Percentiles rank a stretch among this genome's conserved stretches.
Evolutionary conservation across 1,284 basidiomycete genomes (phyloP).

Genomic region (Ceratorhiza oryzae-sativae): DNA sequence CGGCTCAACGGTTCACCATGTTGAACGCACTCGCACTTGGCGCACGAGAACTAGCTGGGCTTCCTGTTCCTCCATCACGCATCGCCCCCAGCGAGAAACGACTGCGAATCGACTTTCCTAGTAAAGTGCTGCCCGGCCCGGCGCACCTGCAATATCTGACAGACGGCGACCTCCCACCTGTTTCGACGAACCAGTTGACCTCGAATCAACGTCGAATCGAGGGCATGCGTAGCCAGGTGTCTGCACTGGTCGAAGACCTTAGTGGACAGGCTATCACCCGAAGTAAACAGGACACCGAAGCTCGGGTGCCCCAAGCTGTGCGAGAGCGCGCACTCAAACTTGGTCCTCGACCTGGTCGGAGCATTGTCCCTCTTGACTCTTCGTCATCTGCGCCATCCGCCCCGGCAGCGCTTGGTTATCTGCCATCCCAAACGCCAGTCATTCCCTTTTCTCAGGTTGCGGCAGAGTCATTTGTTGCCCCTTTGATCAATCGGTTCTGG

Average conservation of each 20-base stretch:
- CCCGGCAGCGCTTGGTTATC: conserved; percentile 1
- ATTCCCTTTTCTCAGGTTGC: conserved; percentile 74
- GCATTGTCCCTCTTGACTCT: conserved; percentile 46
- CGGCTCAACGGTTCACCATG: conserved; percentile 82
- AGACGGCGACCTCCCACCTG: conserved; percentile 49
- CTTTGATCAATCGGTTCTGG: conserved; percentile 91
- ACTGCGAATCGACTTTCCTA: conserved; percentile 64
- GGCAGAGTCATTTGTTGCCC: conserved; percentile 85
- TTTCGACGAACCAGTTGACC: conserved; percentile 42
- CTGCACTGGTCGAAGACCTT: conserved; percentile 65
- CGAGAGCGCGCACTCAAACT: conserved; percentile 81
- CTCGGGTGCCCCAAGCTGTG: conserved; percentile 62
- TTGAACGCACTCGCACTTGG: conserved; percentile 86
- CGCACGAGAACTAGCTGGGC: conserved; percentile 81
- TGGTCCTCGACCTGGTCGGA: conserved; percentile 47
- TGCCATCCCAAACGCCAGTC: conserved; percentile 44
- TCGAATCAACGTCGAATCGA: not conserved
- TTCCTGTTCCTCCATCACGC: conserved; percentile 59
- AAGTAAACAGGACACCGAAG: conserved; percentile 58
- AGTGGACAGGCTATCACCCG: conserved; percentile 65
- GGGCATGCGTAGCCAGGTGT: conserved; percentile 51
- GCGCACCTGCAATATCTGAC: conserved; percentile 74
- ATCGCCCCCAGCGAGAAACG: conserved; percentile 48
- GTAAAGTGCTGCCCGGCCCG: conserved; percentile 73
- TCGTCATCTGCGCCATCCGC: conserved; percentile 8